These are phyloP conservation scores for Backusella westeae DNA, from an alignment of 192 early-diverging fungal genomes.

Conservation along the genomic window DNA sequence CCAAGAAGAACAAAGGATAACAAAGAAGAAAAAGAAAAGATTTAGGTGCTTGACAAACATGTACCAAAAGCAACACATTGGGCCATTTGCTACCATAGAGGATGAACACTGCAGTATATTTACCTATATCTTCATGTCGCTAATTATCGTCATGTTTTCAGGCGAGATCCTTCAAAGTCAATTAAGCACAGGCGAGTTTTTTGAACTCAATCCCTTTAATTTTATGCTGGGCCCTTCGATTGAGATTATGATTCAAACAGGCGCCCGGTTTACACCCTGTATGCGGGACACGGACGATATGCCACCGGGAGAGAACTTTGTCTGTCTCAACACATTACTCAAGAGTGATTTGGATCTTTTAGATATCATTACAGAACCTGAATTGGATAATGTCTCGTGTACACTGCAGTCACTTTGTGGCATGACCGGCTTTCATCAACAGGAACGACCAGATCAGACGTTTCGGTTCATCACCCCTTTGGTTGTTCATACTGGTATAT, in stretches of 20 bases:
- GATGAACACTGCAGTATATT: background rate
- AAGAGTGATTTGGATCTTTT: background rate
- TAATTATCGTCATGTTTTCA: background rate
- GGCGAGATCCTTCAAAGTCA: slow-evolving; percentile 3
- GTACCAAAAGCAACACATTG: background rate
- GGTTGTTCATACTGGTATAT: slow-evolving; percentile 76
- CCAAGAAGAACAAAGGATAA: too few relatives aligned
- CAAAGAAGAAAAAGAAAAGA: background rate
- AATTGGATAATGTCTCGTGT: slow-evolving; percentile 35
- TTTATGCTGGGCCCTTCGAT: slow-evolving; percentile 9
- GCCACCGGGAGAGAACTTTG: background rate
- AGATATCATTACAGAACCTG: background rate
- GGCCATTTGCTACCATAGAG: background rate
- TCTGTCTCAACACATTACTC: background rate
- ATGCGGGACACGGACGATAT: slow-evolving; percentile 49
- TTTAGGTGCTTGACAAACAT: background rate
- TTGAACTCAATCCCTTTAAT: slow-evolving; percentile 12
- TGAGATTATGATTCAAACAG: slow-evolving; percentile 29
- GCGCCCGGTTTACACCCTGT: slow-evolving; percentile 81
- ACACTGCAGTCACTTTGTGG: slow-evolving; percentile 58
- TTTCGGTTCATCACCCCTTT: slow-evolving; percentile 78
- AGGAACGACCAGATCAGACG: slow-evolving; percentile 63
- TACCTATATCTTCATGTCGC: background rate
- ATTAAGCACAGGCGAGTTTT: slow-evolving; percentile 4
- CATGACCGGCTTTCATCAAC: slow-evolving; percentile 48